A percentile compares a stretch with the other conserved stretches of the same genome.
Conservation (phyloP, 768 basidiomycete species). For the Gelatoporia subvermispora region DNA sequence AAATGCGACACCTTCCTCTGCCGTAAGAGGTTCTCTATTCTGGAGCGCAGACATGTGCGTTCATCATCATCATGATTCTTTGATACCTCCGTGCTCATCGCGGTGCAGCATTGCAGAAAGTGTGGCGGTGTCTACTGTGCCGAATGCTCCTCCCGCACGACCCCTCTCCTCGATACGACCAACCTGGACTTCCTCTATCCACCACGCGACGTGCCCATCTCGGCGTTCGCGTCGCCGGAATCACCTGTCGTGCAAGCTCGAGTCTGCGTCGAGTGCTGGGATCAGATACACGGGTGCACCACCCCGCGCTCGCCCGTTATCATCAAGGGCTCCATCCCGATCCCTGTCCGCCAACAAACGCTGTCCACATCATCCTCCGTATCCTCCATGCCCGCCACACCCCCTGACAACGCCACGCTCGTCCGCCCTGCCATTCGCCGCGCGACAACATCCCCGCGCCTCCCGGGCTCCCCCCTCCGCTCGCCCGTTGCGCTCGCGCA, state of each 20-base stretch:
- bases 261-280: constrained; percentile 76
- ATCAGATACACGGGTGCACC: constrained; percentile 61
- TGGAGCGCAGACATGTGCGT: constrained; percentile 73
- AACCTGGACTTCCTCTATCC: constrained; percentile 67
- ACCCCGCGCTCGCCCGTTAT: constrained; percentile 39
- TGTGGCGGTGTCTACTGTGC: constrained; percentile 77
- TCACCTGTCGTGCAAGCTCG: constrained; percentile 56
- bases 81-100: constrained; percentile 19
- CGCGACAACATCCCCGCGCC: constrained; percentile 28
- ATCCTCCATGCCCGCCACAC: constrained; percentile 26
- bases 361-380: constrained; percentile 25
- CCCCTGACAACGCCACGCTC: constrained; percentile 20
- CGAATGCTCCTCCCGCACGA: constrained; percentile 53
- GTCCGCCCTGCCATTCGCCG: constrained; percentile 19
- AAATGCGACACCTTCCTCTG: constrained; percentile 75
- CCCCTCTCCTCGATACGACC: constrained; percentile 68
- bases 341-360: constrained; percentile 11
- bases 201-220: constrained; percentile 60
- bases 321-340: constrained; percentile 7
- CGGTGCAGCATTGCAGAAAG: constrained; percentile 70
- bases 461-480: constrained; percentile 20
- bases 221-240: constrained; percentile 49
- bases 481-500: constrained; percentile 1
- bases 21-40: constrained; percentile 55
- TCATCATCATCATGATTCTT: constrained; percentile 1